A percentile compares a stretch with the other conserved stretches of the same genome.
Conservation (phyloP, 495 filamentous ascomycete genomes). For the Trichoderma erinaceum region DNA sequence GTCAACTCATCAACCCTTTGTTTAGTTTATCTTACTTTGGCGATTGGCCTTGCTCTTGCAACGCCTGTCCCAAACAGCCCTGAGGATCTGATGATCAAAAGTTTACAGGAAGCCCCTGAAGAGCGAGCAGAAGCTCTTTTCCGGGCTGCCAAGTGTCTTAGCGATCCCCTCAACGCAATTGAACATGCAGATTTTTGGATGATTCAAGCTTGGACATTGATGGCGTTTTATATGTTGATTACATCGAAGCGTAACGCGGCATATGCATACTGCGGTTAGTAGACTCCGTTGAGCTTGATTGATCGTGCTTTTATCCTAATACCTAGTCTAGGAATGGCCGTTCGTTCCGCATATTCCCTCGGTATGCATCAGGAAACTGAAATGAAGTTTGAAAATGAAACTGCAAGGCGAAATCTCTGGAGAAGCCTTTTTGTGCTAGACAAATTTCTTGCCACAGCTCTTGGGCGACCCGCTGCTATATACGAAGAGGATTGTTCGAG, state of each 20-base stretch:
- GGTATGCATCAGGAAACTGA: constrained; percentile 58
- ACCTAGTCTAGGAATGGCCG: constrained; percentile 50
- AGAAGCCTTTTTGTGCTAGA: constrained; percentile 56
- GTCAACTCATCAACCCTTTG: constrained; percentile 47
- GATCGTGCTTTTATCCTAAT: not conserved
- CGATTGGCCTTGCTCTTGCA: constrained; percentile 54
- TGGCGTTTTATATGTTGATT: constrained; percentile 54
- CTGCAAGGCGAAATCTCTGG: constrained; percentile 50
- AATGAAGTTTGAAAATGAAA: constrained; percentile 39
- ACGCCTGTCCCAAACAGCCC: constrained; percentile 41
- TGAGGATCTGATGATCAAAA: constrained; percentile 46
- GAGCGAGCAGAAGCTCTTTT: constrained; percentile 55
- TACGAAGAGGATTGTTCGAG: constrained; percentile 56
- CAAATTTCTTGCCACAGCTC: constrained; percentile 51
- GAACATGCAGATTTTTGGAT: constrained; percentile 61
- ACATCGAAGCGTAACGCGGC: constrained; percentile 54
- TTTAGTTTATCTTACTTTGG: constrained; percentile 50
- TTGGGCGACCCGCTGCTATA: constrained; percentile 56
- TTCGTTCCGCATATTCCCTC: constrained; percentile 53
- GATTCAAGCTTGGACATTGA: constrained; percentile 54
- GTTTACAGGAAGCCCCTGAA: constrained; percentile 37
- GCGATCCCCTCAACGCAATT: constrained; percentile 48
- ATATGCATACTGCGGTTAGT: constrained; percentile 52
- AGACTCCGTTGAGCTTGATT: not conserved
- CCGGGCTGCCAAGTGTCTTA: constrained; percentile 48